Conservation (phyloP, 2,329 filamentous ascomycete species). For the Taxawa tesnikishii region DNA sequence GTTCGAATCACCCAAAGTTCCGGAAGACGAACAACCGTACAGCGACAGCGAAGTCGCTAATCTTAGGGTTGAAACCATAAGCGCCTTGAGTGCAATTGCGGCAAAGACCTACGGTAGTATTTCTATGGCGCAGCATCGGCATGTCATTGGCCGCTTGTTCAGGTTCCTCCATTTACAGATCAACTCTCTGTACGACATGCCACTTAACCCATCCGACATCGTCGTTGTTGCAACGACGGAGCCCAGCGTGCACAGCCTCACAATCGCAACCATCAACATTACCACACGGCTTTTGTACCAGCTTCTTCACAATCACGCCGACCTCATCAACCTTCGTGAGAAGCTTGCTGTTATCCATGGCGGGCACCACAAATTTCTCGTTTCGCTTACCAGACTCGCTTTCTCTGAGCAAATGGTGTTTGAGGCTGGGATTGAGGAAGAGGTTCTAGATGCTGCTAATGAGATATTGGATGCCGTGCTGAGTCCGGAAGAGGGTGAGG, state of each 20-base stretch:
- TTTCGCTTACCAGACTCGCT: constrained; percentile 70
- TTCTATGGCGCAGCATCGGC: constrained; percentile 56
- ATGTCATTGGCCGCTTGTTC: constrained; percentile 62
- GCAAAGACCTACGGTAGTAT: constrained; percentile 48
- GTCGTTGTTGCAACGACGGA: neutral
- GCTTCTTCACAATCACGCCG: constrained; percentile 41
- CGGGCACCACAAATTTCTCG: constrained; percentile 68
- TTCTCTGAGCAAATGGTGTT: constrained; percentile 72
- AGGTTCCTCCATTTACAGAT: constrained; percentile 65
- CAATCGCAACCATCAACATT: constrained; percentile 43
- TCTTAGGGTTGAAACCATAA: constrained; percentile 33
- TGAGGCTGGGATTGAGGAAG: constrained; percentile 63
- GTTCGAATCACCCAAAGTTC: constrained; percentile 37
- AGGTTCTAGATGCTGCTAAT: constrained; percentile 70
- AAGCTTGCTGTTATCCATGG: constrained; percentile 61
- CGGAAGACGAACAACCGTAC: constrained; percentile 29
- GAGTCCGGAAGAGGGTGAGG: constrained; percentile 66
- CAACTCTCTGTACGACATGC: constrained; percentile 39
- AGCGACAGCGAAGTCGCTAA: constrained; percentile 27
- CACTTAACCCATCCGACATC: constrained; percentile 19
- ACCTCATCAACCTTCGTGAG: constrained; percentile 51
- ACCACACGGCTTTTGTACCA: constrained; percentile 50
- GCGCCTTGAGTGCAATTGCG: constrained; percentile 44
- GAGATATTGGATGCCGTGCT: constrained; percentile 69
- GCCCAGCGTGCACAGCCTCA: constrained; percentile 22